Percentiles rank a stretch among this genome's conserved stretches.
Evolutionary conservation across 2,329 filamentous ascomycete genomes (phyloP).

Genomic region (Aspergillus nomiae): DNA sequence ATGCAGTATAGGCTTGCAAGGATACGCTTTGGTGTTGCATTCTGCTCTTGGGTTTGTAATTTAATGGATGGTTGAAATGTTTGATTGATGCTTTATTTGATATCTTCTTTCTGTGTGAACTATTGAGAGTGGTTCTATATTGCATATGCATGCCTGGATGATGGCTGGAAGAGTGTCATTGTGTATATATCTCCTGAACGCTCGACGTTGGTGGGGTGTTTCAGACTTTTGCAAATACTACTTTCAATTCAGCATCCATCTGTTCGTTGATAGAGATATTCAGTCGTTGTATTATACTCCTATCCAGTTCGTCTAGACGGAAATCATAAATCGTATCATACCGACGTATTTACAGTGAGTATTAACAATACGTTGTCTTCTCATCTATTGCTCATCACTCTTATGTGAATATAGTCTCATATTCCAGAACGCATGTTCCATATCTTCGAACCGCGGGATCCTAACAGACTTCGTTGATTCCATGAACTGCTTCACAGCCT

Average conservation of each 20-base stretch:
- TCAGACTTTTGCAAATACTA: neutral
- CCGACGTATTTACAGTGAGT: neutral
- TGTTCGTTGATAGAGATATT: neutral
- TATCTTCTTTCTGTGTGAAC: neutral
- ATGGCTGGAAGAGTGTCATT: neutral
- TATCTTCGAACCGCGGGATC: constrained; percentile 32
- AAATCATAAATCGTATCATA: neutral
- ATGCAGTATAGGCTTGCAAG: neutral
- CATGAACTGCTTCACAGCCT: constrained; percentile 24
- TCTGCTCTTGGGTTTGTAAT: constrained; percentile 15
- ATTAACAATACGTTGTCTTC: neutral
- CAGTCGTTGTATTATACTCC: neutral
- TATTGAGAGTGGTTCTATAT: neutral
- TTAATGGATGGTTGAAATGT: constrained; percentile 9
- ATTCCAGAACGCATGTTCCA: constrained; percentile 42
- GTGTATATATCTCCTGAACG: constrained; percentile 11
- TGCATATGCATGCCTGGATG: constrained; percentile 1
- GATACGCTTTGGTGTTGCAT: constrained; percentile 12
- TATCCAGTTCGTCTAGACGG: neutral
- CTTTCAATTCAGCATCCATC: neutral
- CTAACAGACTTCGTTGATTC: constrained; percentile 23
- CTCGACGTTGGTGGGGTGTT: neutral
- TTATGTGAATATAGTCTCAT: constrained; percentile 36
- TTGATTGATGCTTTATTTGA: neutral
- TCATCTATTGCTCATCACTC: constrained; percentile 2